Evolutionary conservation across 2,329 filamentous ascomycete genomes (phyloP), one percentile per base, ranked within the genome.

Genomic region (Exophiala bonariae): DNA sequence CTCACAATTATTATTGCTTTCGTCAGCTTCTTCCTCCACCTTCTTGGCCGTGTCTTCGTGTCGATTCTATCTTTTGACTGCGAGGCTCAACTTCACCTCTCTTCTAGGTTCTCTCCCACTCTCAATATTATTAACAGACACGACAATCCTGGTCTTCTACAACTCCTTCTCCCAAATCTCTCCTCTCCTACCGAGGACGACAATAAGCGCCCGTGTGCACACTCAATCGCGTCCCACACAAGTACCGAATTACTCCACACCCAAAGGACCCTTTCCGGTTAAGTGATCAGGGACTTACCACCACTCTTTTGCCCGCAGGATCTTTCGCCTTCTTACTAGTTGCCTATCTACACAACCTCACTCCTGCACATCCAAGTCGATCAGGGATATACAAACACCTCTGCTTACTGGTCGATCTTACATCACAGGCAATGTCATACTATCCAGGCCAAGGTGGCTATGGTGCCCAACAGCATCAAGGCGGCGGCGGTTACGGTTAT

Each of bases 391-490:
- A n/a, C 23, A 26, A 26, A 26, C 23, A 26, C 11, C 23, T 26
- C 23, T 6, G 23, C 23, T 26, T 26, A 6, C 23, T 26, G 23
- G 11, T 26, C 23, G 23, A 18, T 37, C 17, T 10, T 37, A 3
- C 16, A 13, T 19, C 34, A 13, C n/a, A 41, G 11, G 23, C 48
- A 47, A 86, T 85, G 82, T 83, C 82, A 57, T 81, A 80, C 61
- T 85, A 83, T 64, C 80, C 79, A 56, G 75, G 76, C 50, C 65
- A 72, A 50, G 69, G 71, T 38, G 82, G 83, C 61, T 70, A 74
- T 49, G 70, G 71, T 63, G 76, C 76, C 44, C 73, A 77, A 56
- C 72, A 74, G 61, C 76, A 76, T 54, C 66, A 68, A 55, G 65
- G 64, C 50, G 48, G 49, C 14, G 49, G 50, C 19, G 50, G 49